These are phyloP conservation scores for Colletotrichum cordylinicola DNA, from an alignment of 2,329 filamentous ascomycete genomes.

Conservation along the genomic window DNA sequence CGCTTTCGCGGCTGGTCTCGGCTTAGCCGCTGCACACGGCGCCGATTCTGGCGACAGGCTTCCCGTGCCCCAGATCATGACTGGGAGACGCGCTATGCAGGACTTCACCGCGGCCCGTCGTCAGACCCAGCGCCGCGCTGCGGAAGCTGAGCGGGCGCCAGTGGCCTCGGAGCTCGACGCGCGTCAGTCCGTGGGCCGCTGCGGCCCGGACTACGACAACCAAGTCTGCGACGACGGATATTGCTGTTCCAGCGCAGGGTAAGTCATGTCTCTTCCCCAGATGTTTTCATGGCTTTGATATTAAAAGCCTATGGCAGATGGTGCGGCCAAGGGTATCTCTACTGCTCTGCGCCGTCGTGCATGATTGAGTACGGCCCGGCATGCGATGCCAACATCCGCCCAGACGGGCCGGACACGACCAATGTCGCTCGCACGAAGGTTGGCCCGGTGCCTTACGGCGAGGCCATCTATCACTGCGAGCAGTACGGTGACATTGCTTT, in stretches of 20 bases:
- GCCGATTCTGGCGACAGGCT: not conserved
- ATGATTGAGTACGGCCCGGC: constrained; percentile 64
- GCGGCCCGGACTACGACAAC: constrained; percentile 40
- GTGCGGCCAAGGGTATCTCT: constrained; percentile 59
- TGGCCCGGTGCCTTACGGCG: constrained; percentile 61
- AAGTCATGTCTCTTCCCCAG: constrained; percentile 15
- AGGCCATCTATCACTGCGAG: constrained; percentile 60
- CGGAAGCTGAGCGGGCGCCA: not conserved
- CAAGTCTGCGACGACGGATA: constrained; percentile 36
- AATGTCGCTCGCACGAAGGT: constrained; percentile 56
- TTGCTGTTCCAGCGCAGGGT: constrained; percentile 51
- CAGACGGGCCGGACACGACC: constrained; percentile 57
- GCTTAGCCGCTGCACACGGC: constrained; percentile 15
- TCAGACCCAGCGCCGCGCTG: constrained; percentile 7
- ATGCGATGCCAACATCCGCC: constrained; percentile 65
- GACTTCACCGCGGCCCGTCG: constrained; percentile 11
- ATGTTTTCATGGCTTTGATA: not conserved
- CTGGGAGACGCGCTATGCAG: constrained; percentile 10
- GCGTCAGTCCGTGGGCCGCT: constrained; percentile 53
- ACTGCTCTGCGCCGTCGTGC: constrained; percentile 68
- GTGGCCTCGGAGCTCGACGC: constrained; percentile 12
- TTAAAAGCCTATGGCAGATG: constrained; percentile 41
- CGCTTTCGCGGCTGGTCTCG: constrained; percentile 6
- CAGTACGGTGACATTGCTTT: constrained; percentile 59
- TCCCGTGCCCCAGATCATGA: constrained; percentile 11